Percentiles rank a stretch among this genome's conserved stretches.
phyloP scores from a whole-genome alignment of 2,329 filamentous ascomycete genomes.

The Davidsoniella eucalypti region DNA sequence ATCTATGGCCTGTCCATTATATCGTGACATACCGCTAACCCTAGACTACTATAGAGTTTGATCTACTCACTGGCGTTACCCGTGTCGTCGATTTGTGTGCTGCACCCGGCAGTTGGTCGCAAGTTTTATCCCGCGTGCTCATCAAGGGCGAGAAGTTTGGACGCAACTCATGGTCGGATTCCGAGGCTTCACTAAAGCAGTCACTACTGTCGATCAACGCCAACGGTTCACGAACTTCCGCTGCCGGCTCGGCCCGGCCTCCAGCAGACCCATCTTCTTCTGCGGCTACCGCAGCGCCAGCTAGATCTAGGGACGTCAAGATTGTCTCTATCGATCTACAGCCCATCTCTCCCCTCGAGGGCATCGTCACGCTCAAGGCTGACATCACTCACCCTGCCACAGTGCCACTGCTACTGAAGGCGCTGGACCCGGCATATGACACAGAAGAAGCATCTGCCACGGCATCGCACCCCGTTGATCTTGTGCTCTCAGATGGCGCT shows the following conservation, averaged over 20 bases:
- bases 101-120: conserved; percentile 91
- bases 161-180: conserved; percentile 70
- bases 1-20: background rate
- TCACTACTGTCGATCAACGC: conserved; percentile 8
- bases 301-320: conserved; percentile 28
- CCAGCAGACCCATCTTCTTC: conserved; percentile 40
- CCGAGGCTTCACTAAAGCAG: conserved; percentile 43
- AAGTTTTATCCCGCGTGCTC: conserved; percentile 81
- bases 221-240: conserved; percentile 8
- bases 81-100: conserved; percentile 92
- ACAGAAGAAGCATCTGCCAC: conserved; percentile 25
- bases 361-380: conserved; percentile 80
- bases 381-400: conserved; percentile 97
- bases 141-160: conserved; percentile 91
- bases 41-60: conserved; percentile 49
- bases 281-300: conserved; percentile 17
- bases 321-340: conserved; percentile 94
- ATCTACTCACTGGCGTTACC: conserved; percentile 78
- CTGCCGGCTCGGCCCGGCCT: conserved; percentile 3
- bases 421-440: conserved; percentile 59
- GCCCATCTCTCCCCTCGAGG: conserved; percentile 83
- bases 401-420: conserved; percentile 70
- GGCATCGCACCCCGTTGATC: conserved; percentile 65
- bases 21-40: background rate
- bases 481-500: conserved; percentile 88